Conservation (phyloP, 306 rosid genomes). For the Crataegus laevigata region DNA sequence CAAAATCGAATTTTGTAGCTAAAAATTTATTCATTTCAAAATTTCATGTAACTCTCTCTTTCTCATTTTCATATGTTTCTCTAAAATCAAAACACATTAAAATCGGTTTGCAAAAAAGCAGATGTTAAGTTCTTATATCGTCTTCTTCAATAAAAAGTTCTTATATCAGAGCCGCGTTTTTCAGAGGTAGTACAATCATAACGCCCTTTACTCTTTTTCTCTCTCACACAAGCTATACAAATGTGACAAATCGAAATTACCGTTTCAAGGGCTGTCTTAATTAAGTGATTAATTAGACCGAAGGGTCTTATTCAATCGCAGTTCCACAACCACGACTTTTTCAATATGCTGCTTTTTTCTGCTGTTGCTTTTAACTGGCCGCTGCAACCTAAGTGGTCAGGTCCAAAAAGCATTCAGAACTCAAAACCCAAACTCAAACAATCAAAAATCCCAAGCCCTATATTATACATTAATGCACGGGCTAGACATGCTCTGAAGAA, state of each 20-base stretch:
- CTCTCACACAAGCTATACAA: slow-evolving; percentile 2
- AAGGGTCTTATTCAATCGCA: slow-evolving; percentile 59
- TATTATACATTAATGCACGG: too few relatives aligned
- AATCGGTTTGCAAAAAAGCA: slow-evolving; percentile 10
- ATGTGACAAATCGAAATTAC: slow-evolving; percentile 36
- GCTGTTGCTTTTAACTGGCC: slow-evolving; percentile 28
- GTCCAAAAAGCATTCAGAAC: not conserved
- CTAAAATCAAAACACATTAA: not conserved
- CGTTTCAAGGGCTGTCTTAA: slow-evolving; percentile 19
- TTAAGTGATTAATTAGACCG: slow-evolving; percentile 25
- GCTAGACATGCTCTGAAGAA: too few relatives aligned
- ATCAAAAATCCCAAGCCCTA: not conserved
- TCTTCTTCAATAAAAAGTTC: too few relatives aligned
- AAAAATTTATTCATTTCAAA: too few relatives aligned
- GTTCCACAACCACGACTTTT: slow-evolving; percentile 63
- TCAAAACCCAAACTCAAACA: not conserved
- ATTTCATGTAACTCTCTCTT: not conserved
- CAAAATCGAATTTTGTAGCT: too few relatives aligned
- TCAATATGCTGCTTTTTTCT: not conserved
- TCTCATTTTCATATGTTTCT: not conserved
- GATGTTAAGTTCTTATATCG: not conserved
- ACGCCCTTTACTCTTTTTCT: slow-evolving; percentile 1
- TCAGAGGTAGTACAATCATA: slow-evolving; percentile 64
- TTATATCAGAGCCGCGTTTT: slow-evolving; percentile 51
- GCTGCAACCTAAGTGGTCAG: not conserved